Evolutionary conservation across 768 basidiomycete species (phyloP).

Genomic region (Porphyrellus cyaneotinctus): DNA sequence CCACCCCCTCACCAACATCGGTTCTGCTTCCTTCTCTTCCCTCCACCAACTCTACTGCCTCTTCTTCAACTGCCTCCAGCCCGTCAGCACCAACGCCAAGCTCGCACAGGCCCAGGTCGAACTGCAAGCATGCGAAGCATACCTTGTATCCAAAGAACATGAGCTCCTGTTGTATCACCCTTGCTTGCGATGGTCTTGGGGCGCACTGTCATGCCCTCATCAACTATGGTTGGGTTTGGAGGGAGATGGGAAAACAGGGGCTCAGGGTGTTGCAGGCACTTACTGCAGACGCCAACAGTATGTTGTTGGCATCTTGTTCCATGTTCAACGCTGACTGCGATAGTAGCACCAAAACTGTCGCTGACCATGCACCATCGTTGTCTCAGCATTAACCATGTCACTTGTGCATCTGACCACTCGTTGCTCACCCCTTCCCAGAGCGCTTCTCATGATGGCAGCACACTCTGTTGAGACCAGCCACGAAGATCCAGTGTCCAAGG

Average conservation of each 20-base stretch:
- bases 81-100: conserved; percentile 37
- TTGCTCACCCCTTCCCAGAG: conserved; percentile 76
- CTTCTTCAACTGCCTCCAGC: neutral
- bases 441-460: conserved; percentile 51
- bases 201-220: conserved; percentile 60
- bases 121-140: conserved; percentile 80
- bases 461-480: conserved; percentile 19
- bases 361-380: conserved; percentile 1
- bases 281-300: neutral
- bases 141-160: conserved; percentile 66
- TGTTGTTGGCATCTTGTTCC: neutral
- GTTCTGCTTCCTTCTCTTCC: conserved; percentile 47
- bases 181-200: conserved; percentile 59
- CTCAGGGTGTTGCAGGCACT: conserved; percentile 31
- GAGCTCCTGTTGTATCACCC: conserved; percentile 54
- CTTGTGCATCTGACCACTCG: conserved; percentile 49
- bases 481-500: conserved; percentile 9
- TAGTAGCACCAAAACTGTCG: conserved; percentile 1
- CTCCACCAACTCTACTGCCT: conserved; percentile 27
- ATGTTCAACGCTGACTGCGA: neutral
- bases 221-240: conserved; percentile 67
- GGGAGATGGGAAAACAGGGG: conserved; percentile 61
- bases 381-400: conserved; percentile 21
- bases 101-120: conserved; percentile 67
- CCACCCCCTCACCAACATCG: conserved; percentile 23